Evolutionary conservation across 805 yeast species (phyloP), one percentile per base, ranked within the genome.

Genomic region (Komagataella populi): DNA sequence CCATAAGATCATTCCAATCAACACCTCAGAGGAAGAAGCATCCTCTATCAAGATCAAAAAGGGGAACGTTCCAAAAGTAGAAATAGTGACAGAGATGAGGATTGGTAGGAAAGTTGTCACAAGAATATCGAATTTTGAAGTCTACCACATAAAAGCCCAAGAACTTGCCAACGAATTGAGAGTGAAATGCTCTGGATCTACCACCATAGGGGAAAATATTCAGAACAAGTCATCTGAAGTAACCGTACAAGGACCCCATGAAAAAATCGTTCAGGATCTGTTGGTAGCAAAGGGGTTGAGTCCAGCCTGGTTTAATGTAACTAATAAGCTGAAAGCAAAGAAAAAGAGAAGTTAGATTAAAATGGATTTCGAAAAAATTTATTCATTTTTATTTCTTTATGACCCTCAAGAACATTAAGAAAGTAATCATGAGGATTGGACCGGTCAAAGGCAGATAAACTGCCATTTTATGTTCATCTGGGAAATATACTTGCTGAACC

Each of bases 401-500:
- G 12, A 73, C 56, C 53, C 81, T 77, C 3, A 81, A 20, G 1
- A 76, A 51, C 0, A 83, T 84, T 52, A 82, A 62, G 1, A 71
- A 18, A 10, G 77, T 62, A 20, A 93, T 89, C 23, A 91, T 77
- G 1, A 77, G 68, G 43, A 89, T 70, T 1, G 99, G 99, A 0
- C 98, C 98, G 43, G 90, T 64, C 47, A 91, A 69, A 0, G 99
- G 99, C 61, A 88, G 70, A 57, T 89, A 93, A 1, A 93, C 96
- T 0, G 99, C 98, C 60, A 93, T 73, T 64, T 87, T 90, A 63
- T 91, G 99, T 64, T 91, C 97, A 56, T 86, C 91, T 0, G 99
- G 98, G 71, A 90, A 88, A 64, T 86, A 89, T 52, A 84, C 87
- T 62, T 91, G 97, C 60, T 88, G 95, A 24, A 93, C 87, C 96